Base-by-base conservation (phyloP, 495 filamentous ascomycete genomes). In the Tuber indicum region DNA sequence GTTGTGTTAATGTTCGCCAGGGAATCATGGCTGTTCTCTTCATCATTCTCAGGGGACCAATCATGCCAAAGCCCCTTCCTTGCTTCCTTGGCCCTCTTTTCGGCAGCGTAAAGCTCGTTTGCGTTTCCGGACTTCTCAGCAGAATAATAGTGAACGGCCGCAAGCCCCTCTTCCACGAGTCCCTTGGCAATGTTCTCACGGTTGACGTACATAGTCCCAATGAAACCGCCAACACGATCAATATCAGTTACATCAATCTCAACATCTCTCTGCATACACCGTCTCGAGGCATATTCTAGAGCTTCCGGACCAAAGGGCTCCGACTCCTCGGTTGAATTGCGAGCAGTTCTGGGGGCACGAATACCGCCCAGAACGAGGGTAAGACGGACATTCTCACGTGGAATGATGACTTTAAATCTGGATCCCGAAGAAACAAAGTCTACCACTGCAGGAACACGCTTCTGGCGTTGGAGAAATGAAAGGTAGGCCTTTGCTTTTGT, bases 301-400 rank as follows among this genome's bases (percentile, higher is more conserved):
- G 95, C 96, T 86, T 99, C 96, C 82, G 96, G 91, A 17, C 96
- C 96, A 78, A 96, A 98, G 2, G 96, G 96, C 85, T 99, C 96
- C 6, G 90, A 90, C 75, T 92, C 90, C 74, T 99, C 96, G 71
- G 87, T 89, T 10, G 91, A 86, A 73, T 91, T 92, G 43, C 96
- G 90, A 39, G 93, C 93, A 76, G 96, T 94, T 73, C 91, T 89
- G 17, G 96, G 96, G n/a, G 93, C 93, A 73, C 93, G 93, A 76
- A 99, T 94, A 72, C 96, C 96, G 45, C 92, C 94, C 72, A 99
- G 90, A 2, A 99, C 94, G 78, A 99, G 91, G 1, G 94, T 99
- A 81, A 99, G 87, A 86, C 97, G 98, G 84, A 92, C 92, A 81
- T 93, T 93, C 84, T 98, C 96, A 39, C 94, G 91, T 43, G 96